Base-by-base conservation (phyloP, 495 filamentous ascomycete genomes). In the Penicillium coprophilum region DNA sequence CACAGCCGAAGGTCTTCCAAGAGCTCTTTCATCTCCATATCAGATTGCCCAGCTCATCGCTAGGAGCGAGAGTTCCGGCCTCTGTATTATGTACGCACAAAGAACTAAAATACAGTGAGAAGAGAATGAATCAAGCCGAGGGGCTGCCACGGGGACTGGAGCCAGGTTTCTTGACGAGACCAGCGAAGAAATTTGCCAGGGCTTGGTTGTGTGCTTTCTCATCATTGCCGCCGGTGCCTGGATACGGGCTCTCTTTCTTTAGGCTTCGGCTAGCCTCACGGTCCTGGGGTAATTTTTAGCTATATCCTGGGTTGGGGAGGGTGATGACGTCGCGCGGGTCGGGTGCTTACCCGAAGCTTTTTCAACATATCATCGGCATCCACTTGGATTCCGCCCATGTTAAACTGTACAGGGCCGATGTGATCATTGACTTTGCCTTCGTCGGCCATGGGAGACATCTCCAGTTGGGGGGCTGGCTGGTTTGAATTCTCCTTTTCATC, bases 301-400 rank as follows among this genome's bases (percentile, higher is more conserved):
- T 13, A 49, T 49, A 10, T 34, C 31, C 15, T 46, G 31, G 43
- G 34, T 17, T 38, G 34, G n/a, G 34, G 32, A 36, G 32, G 13
- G 19, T 17, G 20, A 21, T 20, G 41, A 46, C 10, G 43, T 12
- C 43, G 27, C 31, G n/a, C 6, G 12, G 24, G n/a, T 50, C 21
- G 2, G 19, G 19, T 30, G 65, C 75, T 61, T 74, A 94, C 91
- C 82, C 90, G 91, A 44, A 96, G 78, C 66, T 89, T 84, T 67
- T 92, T 88, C 47, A 96, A 71, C 88, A 96, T 94, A 59, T 96
- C 94, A 64, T 97, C 93, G 9, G 92, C 92, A 73, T 97, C 91
- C 9, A 97, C 91, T 66, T 97, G 92, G 53, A 97, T 96, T 53
- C 93, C 93, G 20, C 92, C 93, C 81, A 96, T 91, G 65, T 97